Evolutionary conservation across 192 early-diverging fungal genomes (phyloP).

Genomic region (Obelidium mucronatum): DNA sequence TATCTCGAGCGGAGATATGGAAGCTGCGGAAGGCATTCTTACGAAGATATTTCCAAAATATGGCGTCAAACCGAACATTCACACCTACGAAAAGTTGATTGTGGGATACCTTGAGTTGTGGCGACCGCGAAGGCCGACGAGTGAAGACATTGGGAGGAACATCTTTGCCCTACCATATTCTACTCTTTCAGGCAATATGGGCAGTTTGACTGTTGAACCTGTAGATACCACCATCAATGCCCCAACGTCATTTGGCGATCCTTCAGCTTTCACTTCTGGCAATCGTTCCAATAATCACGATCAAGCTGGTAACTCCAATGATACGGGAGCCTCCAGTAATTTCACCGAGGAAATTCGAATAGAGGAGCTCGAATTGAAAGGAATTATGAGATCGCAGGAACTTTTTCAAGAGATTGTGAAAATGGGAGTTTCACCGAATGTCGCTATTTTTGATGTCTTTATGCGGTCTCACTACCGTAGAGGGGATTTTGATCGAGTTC

Average conservation of each 20-base stretch:
- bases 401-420: conserved; percentile 6
- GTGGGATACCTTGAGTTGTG: not conserved
- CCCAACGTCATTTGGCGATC: not conserved
- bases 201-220: not conserved
- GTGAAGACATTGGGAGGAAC: not conserved
- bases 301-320: not conserved
- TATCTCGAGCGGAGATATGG: not conserved
- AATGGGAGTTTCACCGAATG: not conserved
- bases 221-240: not conserved
- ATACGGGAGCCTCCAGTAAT: not conserved
- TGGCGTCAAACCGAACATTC: not conserved
- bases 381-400: not conserved
- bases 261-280: not conserved
- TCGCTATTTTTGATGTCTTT: conserved; percentile 7
- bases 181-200: not conserved
- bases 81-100: conserved; percentile 1
- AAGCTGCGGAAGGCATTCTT: not conserved
- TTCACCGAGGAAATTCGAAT: not conserved
- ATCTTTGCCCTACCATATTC: no score
- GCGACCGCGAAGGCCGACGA: not conserved
- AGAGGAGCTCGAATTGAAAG: not conserved
- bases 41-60: not conserved
- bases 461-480: conserved; percentile 18
- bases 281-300: not conserved
- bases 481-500: conserved; percentile 1